These are phyloP conservation scores for Leucosporidium creatinivorum DNA, from an alignment of 768 basidiomycete species.

Conservation along the genomic window DNA sequence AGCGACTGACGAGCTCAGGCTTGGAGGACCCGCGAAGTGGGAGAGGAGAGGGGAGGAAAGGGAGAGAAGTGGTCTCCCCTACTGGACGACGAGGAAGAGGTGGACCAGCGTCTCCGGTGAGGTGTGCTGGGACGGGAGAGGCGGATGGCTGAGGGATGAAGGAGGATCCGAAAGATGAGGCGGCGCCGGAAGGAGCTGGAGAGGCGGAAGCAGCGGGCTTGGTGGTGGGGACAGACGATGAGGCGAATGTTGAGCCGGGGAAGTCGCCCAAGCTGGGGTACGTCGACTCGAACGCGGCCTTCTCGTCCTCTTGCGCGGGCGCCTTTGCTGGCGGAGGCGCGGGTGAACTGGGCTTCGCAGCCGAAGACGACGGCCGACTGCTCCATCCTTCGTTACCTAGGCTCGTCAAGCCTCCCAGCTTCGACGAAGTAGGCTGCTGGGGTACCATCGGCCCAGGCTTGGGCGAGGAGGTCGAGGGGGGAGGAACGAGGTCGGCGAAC, in stretches of 20 bases:
- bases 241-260: not conserved
- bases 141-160: not conserved
- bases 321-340: not conserved
- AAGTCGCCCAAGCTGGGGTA: slow-evolving; percentile 13
- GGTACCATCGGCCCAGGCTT: not conserved
- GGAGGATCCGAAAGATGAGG: not conserved
- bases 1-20: slow-evolving; percentile 29
- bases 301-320: not conserved
- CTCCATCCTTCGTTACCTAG: too few species aligned
- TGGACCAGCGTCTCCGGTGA: slow-evolving; percentile 27
- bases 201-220: not conserved
- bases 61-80: not conserved
- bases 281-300: slow-evolving; percentile 8
- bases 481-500: slow-evolving; percentile 18
- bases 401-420: not conserved
- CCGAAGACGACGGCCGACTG: not conserved
- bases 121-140: not conserved
- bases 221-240: not conserved
- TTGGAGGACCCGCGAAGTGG: slow-evolving; percentile 1
- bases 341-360: not conserved
- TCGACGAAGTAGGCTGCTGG: not conserved
- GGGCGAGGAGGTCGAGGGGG: not conserved
- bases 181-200: not conserved
- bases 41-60: slow-evolving; percentile 3
- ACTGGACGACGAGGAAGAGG: slow-evolving; percentile 26